A percentile compares a stretch with the other conserved stretches of the same genome.
phyloP scores from a whole-genome alignment of 768 basidiomycete genomes.

The Candolleomyces efflorescens region DNA sequence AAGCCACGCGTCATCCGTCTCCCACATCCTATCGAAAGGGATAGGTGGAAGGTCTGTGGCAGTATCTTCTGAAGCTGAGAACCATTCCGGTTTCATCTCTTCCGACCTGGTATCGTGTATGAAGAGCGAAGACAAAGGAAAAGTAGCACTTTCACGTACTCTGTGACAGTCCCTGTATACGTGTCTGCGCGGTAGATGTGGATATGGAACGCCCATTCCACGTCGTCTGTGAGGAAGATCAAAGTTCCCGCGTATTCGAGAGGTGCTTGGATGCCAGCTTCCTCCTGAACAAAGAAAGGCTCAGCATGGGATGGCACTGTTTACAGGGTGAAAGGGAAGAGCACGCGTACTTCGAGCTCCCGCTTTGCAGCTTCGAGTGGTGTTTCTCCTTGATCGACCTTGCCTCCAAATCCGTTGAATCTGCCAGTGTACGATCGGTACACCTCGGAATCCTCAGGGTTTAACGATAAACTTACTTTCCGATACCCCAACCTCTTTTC shows the following conservation, averaged over 20 bases:
- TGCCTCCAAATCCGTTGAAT: conserved; percentile 87
- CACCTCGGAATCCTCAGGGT: background rate
- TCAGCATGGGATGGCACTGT: background rate
- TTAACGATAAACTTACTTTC: conserved; percentile 38
- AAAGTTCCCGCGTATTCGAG: conserved; percentile 62
- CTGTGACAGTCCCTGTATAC: conserved; percentile 57
- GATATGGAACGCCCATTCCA: conserved; percentile 63
- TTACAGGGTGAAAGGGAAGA: background rate
- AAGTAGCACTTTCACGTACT: conserved; percentile 42
- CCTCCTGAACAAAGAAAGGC: conserved; percentile 59
- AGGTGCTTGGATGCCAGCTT: conserved; percentile 68
- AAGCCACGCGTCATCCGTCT: conserved; percentile 65
- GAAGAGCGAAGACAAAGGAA: background rate
- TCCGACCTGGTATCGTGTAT: conserved; percentile 54
- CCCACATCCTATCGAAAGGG: conserved; percentile 61
- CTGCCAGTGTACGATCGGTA: conserved; percentile 37
- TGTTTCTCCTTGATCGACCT: conserved; percentile 74
- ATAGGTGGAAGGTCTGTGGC: conserved; percentile 30
- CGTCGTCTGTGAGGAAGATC: conserved; percentile 53
- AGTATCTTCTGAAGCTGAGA: conserved; percentile 30
- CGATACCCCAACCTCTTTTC: conserved; percentile 71
- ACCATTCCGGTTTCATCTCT: conserved; percentile 88
- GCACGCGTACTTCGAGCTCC: conserved; percentile 51
- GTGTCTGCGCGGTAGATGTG: conserved; percentile 63
- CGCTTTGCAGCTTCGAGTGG: conserved; percentile 66